Percentiles rank a stretch among this genome's conserved stretches.
phyloP scores from a whole-genome alignment of 2,329 filamentous ascomycete genomes.

The Cladosporium sp. region DNA sequence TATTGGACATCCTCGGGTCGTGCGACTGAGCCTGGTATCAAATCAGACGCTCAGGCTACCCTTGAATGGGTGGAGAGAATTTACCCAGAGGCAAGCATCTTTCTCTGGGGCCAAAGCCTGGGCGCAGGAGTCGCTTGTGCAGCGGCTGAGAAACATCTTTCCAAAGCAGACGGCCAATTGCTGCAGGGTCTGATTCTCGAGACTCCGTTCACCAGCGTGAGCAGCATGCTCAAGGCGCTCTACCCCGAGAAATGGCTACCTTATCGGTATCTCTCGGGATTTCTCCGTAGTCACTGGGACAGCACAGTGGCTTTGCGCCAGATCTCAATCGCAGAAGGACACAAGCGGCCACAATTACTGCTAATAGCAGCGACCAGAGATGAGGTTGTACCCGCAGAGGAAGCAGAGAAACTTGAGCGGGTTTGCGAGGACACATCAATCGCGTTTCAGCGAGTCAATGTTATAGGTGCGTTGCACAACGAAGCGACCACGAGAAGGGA shows the following conservation, averaged over 20 bases:
- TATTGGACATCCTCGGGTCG: slow-evolving; percentile 75
- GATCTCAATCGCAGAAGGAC: slow-evolving; percentile 29
- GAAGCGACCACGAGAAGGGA: slow-evolving; percentile 42
- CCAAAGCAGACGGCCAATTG: slow-evolving; percentile 29
- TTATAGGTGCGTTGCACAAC: slow-evolving; percentile 48
- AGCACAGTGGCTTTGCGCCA: slow-evolving; percentile 37
- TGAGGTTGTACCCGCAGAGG: slow-evolving; percentile 55
- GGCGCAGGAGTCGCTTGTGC: slow-evolving; percentile 68
- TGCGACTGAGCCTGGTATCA: slow-evolving; percentile 66
- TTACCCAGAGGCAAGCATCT: slow-evolving; percentile 35
- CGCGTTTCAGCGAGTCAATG: slow-evolving; percentile 34
- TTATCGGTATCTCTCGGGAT: slow-evolving; percentile 70
- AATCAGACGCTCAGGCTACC: slow-evolving; percentile 62
- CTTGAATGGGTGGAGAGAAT: slow-evolving; percentile 56
- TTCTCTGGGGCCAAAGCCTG: slow-evolving; percentile 76
- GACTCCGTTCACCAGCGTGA: slow-evolving; percentile 69
- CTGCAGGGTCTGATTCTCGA: slow-evolving; percentile 59
- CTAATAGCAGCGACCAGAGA: slow-evolving; percentile 56
- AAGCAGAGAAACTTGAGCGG: slow-evolving; percentile 51
- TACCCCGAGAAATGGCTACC: slow-evolving; percentile 79
- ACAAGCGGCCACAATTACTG: slow-evolving; percentile 35
- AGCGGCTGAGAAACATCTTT: slow-evolving; percentile 46
- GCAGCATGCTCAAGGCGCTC: slow-evolving; percentile 64
- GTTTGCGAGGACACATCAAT: slow-evolving; percentile 34
- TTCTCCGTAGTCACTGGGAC: slow-evolving; percentile 61